phyloP scores from a whole-genome alignment of 768 basidiomycete genomes.

The Lepiota subincarnata region DNA sequence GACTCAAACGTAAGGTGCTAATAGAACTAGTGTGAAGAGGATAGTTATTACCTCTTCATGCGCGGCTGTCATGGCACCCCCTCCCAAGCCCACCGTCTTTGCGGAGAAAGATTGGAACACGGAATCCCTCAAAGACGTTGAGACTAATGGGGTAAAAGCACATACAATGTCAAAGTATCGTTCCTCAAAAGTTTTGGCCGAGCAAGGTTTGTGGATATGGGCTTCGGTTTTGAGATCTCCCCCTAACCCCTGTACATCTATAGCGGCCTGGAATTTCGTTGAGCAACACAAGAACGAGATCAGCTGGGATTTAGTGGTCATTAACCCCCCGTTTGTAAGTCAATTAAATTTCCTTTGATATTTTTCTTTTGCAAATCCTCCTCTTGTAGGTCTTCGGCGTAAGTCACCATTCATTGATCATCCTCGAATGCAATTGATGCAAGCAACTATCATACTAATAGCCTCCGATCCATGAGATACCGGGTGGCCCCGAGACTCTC shows the following conservation, averaged over 20 bases:
- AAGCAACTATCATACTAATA: constrained; percentile 13
- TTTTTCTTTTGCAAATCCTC: neutral
- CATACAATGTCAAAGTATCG: constrained; percentile 41
- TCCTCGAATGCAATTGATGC: neutral
- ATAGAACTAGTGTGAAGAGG: constrained; percentile 50
- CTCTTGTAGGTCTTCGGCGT: constrained; percentile 27
- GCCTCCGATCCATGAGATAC: constrained; percentile 41
- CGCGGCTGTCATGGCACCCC: constrained; percentile 39
- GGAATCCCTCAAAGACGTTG: constrained; percentile 36
- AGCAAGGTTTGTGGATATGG: constrained; percentile 37
- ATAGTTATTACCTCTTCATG: constrained; percentile 66
- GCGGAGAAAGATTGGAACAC: constrained; percentile 62
- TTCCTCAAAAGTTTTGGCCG: constrained; percentile 63
- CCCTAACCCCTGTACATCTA: neutral
- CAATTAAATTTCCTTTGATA: neutral
- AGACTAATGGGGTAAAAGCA: constrained; percentile 46
- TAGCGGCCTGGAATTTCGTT: constrained; percentile 42
- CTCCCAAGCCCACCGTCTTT: constrained; percentile 27
- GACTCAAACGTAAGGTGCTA: no score
- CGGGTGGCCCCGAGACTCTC: constrained; percentile 25
- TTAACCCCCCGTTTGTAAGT: constrained; percentile 53
- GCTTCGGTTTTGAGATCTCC: neutral
- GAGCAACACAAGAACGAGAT: constrained; percentile 38
- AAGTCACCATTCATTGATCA: neutral
- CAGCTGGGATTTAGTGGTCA: constrained; percentile 46